Conservation (phyloP, 2,329 filamentous ascomycete species). For the Lomentospora prolificans region DNA sequence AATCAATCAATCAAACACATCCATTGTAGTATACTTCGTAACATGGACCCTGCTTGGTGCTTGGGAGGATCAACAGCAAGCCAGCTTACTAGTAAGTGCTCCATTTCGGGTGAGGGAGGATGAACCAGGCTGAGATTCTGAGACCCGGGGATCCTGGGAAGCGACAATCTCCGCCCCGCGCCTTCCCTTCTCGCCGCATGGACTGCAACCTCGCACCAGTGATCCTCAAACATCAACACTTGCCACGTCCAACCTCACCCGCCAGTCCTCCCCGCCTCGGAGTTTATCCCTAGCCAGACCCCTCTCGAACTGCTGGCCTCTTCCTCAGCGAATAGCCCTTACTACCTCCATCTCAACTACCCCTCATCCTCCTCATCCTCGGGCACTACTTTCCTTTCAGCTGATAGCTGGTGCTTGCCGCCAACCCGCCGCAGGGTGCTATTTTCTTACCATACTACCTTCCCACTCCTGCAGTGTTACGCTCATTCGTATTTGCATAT, state of each 20-base stretch:
- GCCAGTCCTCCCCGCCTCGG: conserved; percentile 3
- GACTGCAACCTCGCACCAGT: not conserved
- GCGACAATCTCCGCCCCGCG: not conserved
- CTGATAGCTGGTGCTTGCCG: not conserved
- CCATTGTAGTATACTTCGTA: no score
- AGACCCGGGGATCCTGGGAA: not conserved
- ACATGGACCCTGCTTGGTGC: no score
- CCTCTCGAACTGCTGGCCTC: no score
- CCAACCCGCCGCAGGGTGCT: not conserved
- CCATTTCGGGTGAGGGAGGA: no score
- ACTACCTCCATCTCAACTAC: not conserved
- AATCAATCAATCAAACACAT: no score
- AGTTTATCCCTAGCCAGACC: not conserved
- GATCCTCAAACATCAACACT: conserved; percentile 4
- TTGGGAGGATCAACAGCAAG: not conserved
- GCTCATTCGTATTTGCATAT: not conserved
- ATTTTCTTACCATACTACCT: not conserved
- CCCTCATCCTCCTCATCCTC: not conserved
- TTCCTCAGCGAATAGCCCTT: not conserved
- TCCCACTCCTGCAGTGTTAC: not conserved
- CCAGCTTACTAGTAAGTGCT: no score
- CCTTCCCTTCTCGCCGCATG: not conserved
- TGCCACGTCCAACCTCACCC: not conserved
- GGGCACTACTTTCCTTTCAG: not conserved
- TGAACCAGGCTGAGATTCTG: not conserved